These are phyloP conservation scores for Aspergillus indologenus DNA, from an alignment of 495 filamentous ascomycete species.

Conservation along the genomic window DNA sequence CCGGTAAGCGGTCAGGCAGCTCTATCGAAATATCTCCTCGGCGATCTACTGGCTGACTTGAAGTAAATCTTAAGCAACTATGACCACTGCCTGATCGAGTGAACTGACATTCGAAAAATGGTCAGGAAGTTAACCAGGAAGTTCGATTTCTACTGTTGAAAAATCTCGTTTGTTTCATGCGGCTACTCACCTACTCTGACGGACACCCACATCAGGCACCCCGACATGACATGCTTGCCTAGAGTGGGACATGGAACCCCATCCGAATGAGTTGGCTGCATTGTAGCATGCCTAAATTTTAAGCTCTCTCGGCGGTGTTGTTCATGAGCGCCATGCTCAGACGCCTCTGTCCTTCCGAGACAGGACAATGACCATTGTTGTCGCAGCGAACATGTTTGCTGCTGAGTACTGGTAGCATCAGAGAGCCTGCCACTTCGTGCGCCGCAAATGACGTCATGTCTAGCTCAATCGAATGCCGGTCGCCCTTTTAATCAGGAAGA, in stretches of 20 bases:
- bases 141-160: too few relatives aligned
- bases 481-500: background rate
- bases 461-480: background rate
- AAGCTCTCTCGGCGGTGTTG: too few relatives aligned
- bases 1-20: conserved; percentile 34
- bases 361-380: background rate
- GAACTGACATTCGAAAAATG: too few relatives aligned
- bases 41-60: background rate
- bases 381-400: background rate
- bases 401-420: background rate
- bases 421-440: too few relatives aligned
- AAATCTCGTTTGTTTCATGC: background rate
- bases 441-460: conserved; percentile 14
- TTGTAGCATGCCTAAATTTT: background rate
- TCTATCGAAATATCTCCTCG: background rate
- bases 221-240: too few relatives aligned
- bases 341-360: background rate
- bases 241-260: background rate
- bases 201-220: background rate
- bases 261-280: background rate
- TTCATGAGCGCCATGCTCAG: background rate
- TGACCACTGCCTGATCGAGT: background rate
- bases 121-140: too few relatives aligned
- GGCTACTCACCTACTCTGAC: background rate
- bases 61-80: background rate